phyloP scores from a whole-genome alignment of 2,329 filamentous ascomycete genomes.

The Pseudofabraea citricarpa region DNA sequence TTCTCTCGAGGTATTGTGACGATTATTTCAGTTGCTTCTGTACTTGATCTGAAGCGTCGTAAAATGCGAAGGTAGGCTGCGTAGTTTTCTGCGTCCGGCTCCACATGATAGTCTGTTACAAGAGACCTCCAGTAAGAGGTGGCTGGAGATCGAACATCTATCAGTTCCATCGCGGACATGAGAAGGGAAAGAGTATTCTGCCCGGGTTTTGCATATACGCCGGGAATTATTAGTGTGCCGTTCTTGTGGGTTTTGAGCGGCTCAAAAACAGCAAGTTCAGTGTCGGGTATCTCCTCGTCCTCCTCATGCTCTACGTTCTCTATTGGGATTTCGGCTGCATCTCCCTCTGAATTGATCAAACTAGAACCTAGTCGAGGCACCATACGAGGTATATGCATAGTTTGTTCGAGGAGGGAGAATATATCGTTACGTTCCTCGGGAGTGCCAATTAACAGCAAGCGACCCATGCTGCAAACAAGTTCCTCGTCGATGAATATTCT shows the following conservation, averaged over 20 bases:
- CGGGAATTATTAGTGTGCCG: conserved; percentile 8
- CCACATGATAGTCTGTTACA: conserved; percentile 54
- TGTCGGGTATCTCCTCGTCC: too few relatives aligned
- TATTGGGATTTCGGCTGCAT: background rate
- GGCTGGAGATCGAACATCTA: conserved; percentile 57
- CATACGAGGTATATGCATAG: conserved; percentile 66
- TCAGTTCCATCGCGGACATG: conserved; percentile 56
- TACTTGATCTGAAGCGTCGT: conserved; percentile 60
- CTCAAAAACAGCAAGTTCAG: background rate
- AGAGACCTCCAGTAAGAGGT: conserved; percentile 74
- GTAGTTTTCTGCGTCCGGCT: conserved; percentile 70
- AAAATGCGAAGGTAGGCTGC: conserved; percentile 64
- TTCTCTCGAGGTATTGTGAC: conserved; percentile 42
- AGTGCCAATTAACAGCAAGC: conserved; percentile 64
- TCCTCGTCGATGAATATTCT: conserved; percentile 70
- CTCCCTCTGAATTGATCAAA: conserved; percentile 5
- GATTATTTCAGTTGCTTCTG: conserved; percentile 55
- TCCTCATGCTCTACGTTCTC: background rate
- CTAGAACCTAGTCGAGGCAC: conserved; percentile 12
- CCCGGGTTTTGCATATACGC: conserved; percentile 39
- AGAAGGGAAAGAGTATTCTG: conserved; percentile 64
- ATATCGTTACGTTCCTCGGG: conserved; percentile 65
- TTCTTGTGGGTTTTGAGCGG: conserved; percentile 3
- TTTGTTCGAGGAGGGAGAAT: conserved; percentile 72
- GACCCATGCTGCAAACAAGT: conserved; percentile 76